Evolutionary conservation across 163 green algal species (phyloP).

Genomic region (Coccomyxa subellipsoidea): DNA sequence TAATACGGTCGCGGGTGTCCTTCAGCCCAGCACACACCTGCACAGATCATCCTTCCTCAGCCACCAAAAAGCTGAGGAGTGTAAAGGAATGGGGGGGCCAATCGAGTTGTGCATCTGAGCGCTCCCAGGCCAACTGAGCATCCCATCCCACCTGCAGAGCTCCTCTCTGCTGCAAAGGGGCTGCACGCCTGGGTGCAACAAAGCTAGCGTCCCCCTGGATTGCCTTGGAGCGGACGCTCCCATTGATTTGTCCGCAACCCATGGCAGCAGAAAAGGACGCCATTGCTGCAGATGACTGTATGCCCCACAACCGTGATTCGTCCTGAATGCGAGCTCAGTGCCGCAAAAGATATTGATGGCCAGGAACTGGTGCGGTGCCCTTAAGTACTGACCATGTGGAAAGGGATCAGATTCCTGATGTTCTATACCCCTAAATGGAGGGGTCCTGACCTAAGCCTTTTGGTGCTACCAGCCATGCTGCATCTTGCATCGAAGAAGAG

Average conservation of each 20-base stretch:
- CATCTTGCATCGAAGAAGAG: too few relatives aligned
- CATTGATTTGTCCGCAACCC: not conserved
- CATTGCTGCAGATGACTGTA: not conserved
- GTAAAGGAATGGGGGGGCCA: too few relatives aligned
- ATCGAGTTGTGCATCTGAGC: not conserved
- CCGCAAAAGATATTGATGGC: not conserved
- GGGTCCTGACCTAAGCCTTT: not conserved
- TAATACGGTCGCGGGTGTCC: constrained; percentile 78
- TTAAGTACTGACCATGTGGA: not conserved
- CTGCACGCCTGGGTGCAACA: constrained; percentile 13
- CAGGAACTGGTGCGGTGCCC: not conserved
- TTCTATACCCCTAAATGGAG: not conserved
- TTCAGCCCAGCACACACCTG: constrained; percentile 25
- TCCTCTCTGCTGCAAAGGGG: constrained; percentile 10
- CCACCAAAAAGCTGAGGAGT: not conserved
- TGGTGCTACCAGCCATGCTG: too few relatives aligned
- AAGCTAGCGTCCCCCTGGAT: constrained; percentile 18
- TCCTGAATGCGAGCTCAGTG: not conserved
- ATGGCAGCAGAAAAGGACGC: constrained; percentile 6
- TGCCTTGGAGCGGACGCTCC: constrained; percentile 6
- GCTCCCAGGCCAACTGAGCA: not conserved
- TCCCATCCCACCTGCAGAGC: constrained; percentile 17
- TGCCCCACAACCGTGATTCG: not conserved
- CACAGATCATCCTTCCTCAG: not conserved
- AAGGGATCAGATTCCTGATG: not conserved